Conservation (phyloP, 179 eudicot species). For the Spinacia oleracea region DNA sequence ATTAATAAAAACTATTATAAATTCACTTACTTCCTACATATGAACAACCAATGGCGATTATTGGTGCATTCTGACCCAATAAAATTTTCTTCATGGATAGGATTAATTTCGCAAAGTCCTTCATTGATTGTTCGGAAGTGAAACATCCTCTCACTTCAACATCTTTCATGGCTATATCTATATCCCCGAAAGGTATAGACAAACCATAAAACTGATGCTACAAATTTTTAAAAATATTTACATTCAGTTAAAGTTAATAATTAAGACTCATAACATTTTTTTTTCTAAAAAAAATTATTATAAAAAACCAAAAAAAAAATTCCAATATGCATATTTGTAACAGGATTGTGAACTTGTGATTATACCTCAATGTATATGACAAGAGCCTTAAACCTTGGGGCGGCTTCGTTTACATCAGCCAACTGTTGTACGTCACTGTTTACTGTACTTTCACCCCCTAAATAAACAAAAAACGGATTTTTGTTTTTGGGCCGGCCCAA, state of each 20-base stretch:
- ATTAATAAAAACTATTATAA: too few species aligned
- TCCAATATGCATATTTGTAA: too few species aligned
- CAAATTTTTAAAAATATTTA: background rate
- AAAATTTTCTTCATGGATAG: background rate
- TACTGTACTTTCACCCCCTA: background rate
- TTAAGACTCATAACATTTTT: too few species aligned
- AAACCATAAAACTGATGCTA: constrained; percentile 4
- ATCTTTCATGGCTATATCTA: background rate
- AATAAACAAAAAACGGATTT: background rate
- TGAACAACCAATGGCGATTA: background rate
- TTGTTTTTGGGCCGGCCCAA: background rate
- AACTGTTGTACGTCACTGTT: too few species aligned
- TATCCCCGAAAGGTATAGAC: background rate
- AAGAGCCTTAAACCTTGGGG: too few species aligned
- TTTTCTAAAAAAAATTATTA: too few species aligned
- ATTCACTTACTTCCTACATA: constrained; percentile 1
- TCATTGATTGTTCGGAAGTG: background rate
- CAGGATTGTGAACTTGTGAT: too few species aligned
- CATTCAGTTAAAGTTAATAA: too few species aligned
- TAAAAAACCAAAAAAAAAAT: too few species aligned
- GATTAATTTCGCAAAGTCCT: constrained; percentile 1
- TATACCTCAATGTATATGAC: too few species aligned
- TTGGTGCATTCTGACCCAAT: background rate
- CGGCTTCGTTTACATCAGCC: too few species aligned
- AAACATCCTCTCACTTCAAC: background rate